phyloP scores from a whole-genome alignment of 139 green algal genomes.

The Nannochloris sp. region DNA sequence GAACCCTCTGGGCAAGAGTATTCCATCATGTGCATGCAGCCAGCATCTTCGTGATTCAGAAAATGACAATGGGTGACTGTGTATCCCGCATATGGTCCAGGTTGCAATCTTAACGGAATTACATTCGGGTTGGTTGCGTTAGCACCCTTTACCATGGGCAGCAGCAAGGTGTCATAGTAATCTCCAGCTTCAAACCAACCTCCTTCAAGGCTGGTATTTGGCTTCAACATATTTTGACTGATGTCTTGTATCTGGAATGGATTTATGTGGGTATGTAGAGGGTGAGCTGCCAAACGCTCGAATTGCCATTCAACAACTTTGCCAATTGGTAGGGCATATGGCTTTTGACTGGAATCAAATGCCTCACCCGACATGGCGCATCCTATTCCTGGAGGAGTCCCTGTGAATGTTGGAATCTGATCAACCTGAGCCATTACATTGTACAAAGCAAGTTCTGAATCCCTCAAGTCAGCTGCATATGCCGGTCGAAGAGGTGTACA shows the following conservation, averaged over 20 bases:
- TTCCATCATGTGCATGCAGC: conserved; percentile 2
- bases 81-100: not conserved
- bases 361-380: not conserved
- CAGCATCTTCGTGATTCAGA: not conserved
- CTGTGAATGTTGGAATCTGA: not conserved
- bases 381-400: not conserved
- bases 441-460: not conserved
- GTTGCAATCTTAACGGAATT: not conserved
- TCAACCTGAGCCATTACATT: not conserved
- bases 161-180: conserved; percentile 1
- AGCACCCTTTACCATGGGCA: not conserved
- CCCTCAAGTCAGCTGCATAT: not conserved
- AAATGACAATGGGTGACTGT: not conserved
- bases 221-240: not conserved
- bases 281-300: not conserved
- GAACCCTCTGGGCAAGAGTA: not conserved
- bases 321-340: not conserved
- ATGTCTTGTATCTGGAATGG: not conserved
- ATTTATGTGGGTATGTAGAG: not conserved
- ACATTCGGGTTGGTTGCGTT: not conserved
- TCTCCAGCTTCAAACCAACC: not conserved
- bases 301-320: conserved; percentile 3
- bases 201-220: not conserved
- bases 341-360: not conserved
- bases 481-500: not conserved